Conservation (phyloP, 495 filamentous ascomycete genomes). For the Aspergillus wentii region DNA sequence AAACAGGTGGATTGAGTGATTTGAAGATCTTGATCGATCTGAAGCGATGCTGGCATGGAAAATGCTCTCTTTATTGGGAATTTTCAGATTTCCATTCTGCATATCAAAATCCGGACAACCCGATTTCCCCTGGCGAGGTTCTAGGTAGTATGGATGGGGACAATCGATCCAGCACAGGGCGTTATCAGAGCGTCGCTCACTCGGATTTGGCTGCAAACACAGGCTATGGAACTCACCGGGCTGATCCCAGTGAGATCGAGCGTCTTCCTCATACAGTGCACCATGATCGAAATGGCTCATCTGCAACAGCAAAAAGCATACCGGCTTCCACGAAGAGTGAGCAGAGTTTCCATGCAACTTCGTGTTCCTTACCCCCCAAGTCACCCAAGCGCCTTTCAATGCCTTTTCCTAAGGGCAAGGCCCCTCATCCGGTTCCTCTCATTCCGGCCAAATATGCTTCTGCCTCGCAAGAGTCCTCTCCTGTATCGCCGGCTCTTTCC, state of each 20-base stretch:
- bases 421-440: slow-evolving; percentile 59
- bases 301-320: slow-evolving; percentile 39
- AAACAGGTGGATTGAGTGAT: slow-evolving; percentile 62
- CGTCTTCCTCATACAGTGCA: slow-evolving; percentile 14
- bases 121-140: slow-evolving; percentile 71
- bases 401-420: slow-evolving; percentile 37
- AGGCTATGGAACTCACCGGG: slow-evolving; percentile 4
- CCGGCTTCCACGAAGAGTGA: slow-evolving; percentile 48
- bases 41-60: slow-evolving; percentile 95
- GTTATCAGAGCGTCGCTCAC: slow-evolving; percentile 2
- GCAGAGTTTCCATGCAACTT: slow-evolving; percentile 61
- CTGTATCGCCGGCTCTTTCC: slow-evolving; percentile 23
- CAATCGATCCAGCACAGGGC: too few relatives aligned
- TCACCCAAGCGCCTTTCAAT: slow-evolving; percentile 42
- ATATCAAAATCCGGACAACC: slow-evolving; percentile 54
- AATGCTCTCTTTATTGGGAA: slow-evolving; percentile 87
- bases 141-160: slow-evolving; percentile 10
- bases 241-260: slow-evolving; percentile 27
- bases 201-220: slow-evolving; percentile 11
- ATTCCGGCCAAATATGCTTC: slow-evolving; percentile 14
- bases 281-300: slow-evolving; percentile 42
- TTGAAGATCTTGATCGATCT: slow-evolving; percentile 89
- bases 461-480: slow-evolving; percentile 21
- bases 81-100: slow-evolving; percentile 52
- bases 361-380: slow-evolving; percentile 78